These are phyloP conservation scores for Fusarium sp. DNA, from an alignment of 2,329 filamentous ascomycete species.

Conservation along the genomic window DNA sequence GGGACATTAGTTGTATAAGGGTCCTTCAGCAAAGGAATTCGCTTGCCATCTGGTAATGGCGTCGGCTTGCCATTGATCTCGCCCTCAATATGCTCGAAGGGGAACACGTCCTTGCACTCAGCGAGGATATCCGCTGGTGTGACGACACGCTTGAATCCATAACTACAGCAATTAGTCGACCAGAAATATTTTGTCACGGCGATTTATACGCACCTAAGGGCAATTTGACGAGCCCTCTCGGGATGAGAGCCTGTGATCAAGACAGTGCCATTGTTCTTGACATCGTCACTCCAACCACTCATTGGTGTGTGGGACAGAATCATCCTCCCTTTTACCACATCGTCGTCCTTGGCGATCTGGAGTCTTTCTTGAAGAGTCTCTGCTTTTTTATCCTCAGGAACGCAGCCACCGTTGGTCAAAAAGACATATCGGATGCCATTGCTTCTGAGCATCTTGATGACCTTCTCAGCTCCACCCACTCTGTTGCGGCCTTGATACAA, in stretches of 20 bases:
- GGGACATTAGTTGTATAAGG: slow-evolving; percentile 49
- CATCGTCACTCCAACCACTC: slow-evolving; percentile 65
- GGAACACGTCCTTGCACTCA: slow-evolving; percentile 80
- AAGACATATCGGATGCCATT: slow-evolving; percentile 90
- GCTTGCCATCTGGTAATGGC: slow-evolving; percentile 48
- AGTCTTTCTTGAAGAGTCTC: slow-evolving; percentile 49
- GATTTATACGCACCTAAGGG: slow-evolving; percentile 63
- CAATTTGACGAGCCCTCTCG: slow-evolving; percentile 75
- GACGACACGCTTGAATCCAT: slow-evolving; percentile 84
- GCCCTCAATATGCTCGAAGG: slow-evolving; percentile 68
- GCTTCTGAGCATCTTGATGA: slow-evolving; percentile 76
- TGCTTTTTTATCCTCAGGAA: slow-evolving; percentile 67
- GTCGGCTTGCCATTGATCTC: slow-evolving; percentile 44
- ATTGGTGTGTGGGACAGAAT: slow-evolving; percentile 91
- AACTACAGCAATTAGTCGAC: slow-evolving; percentile 43
- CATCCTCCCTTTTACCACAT: slow-evolving; percentile 49
- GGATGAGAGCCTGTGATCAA: slow-evolving; percentile 78
- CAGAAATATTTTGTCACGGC: neutral
- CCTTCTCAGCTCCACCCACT: slow-evolving; percentile 79
- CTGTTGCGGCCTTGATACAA: slow-evolving; percentile 83
- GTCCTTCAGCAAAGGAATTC: slow-evolving; percentile 44
- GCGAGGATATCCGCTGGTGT: slow-evolving; percentile 86
- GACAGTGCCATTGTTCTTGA: slow-evolving; percentile 62
- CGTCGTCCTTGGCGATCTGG: slow-evolving; percentile 44
- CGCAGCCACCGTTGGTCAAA: slow-evolving; percentile 94